Evolutionary conservation across 2,329 filamentous ascomycete genomes (phyloP), one percentile per base, ranked within the genome.

Genomic region (Arthroderma sp.): DNA sequence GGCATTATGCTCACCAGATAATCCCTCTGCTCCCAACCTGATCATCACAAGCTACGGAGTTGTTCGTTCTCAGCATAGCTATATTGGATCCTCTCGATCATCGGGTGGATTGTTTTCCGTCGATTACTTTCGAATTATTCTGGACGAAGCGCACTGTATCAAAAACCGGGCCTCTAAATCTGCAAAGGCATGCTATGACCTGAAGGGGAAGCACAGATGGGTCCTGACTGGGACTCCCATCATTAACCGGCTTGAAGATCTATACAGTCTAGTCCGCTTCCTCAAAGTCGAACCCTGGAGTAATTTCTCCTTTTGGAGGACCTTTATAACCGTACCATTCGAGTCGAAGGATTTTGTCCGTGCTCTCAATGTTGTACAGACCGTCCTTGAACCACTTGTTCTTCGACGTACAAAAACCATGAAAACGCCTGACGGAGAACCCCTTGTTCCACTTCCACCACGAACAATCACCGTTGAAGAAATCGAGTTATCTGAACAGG

Each of bases 271-370:
- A 33, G 86, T 96, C 8, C 80, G 86, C 3, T 98, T 96, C 65
- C 69, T 98, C 7, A 81, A 86, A 46, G 91, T 98, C 3, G 89
- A 96, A 60, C 91, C 91, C 0, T 98, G 91, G 91, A 91, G 83
- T 57, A 96, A 96, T 61, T 98, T 98, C 62, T 94, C 88, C 0
- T 98, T 94, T 66, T 98, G 91, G 91, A 88, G 88, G 60, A 96
- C 91, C 0, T 98, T 98, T 61, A 96, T 98, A 58, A 98, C 91
- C 0, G 82, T 94, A 1, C 91, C 91, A 0, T 98, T 98, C 52
- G 91, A 98, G 62, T 89, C 86, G 0, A 91, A 91, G 53, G 84
- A 98, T 51, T 95, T 94, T 58, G 78, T 95, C 53, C 81, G 88
- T 4, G 91, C 91, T 0, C 71, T 98, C 5, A 91, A 96, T 58